phyloP scores from a whole-genome alignment of 2,329 filamentous ascomycete species.

The Graphium sp. region DNA sequence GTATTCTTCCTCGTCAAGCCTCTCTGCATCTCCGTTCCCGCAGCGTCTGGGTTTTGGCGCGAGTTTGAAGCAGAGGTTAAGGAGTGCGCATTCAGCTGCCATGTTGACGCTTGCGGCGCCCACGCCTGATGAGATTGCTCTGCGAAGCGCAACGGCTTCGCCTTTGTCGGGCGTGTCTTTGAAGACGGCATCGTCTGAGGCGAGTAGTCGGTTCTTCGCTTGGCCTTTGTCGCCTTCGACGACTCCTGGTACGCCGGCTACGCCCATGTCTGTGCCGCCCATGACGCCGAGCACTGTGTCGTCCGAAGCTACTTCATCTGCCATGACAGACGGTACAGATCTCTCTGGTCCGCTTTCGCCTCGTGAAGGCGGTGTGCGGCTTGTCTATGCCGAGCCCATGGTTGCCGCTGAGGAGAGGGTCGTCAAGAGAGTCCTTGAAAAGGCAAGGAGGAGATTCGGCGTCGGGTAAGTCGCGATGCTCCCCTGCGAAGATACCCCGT shows the following conservation, averaged over 20 bases:
- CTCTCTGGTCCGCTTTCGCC: slow-evolving; percentile 14
- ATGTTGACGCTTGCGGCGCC: neutral
- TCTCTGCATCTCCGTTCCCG: neutral
- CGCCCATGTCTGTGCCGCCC: slow-evolving; percentile 21
- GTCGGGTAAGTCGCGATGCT: slow-evolving; percentile 8
- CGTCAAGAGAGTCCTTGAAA: slow-evolving; percentile 29
- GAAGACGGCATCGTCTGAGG: slow-evolving; percentile 1
- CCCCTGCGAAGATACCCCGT: neutral
- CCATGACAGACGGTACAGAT: slow-evolving; percentile 14
- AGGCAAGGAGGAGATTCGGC: slow-evolving; percentile 27
- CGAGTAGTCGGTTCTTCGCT: neutral
- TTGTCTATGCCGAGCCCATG: slow-evolving; percentile 30
- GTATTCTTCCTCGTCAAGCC: too few species aligned
- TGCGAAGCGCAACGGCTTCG: slow-evolving; percentile 5
- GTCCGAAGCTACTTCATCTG: too few species aligned
- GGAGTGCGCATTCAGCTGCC: slow-evolving; percentile 1
- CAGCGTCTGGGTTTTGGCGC: slow-evolving; percentile 10
- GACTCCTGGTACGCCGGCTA: slow-evolving; percentile 16
- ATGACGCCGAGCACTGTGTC: slow-evolving; percentile 31
- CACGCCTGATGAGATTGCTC: neutral
- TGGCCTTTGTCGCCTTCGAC: slow-evolving; percentile 8
- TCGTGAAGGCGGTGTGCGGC: slow-evolving; percentile 27
- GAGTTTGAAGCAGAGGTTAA: slow-evolving; percentile 11
- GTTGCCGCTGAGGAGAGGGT: slow-evolving; percentile 27
- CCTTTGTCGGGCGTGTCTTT: slow-evolving; percentile 1